Percentiles rank a stretch among this genome's conserved stretches.
Conservation (phyloP, 352 stramenopile genomes). For the Phytophthora melonis region DNA sequence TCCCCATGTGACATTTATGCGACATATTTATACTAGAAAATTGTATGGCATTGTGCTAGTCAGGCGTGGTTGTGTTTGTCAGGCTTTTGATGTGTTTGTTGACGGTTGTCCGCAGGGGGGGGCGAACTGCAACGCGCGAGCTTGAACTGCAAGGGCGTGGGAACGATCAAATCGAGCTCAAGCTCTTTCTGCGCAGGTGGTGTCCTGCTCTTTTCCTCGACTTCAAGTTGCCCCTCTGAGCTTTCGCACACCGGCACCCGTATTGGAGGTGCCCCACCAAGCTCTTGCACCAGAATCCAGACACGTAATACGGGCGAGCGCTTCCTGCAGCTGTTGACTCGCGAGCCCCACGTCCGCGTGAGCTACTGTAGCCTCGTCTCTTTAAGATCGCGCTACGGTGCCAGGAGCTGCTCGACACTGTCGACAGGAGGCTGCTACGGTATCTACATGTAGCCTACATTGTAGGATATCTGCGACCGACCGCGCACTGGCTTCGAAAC, state of each 20-base stretch:
- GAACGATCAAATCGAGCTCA: constrained; percentile 32
- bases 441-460: no score
- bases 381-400: constrained; percentile 26
- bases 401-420: no score
- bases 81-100: no score
- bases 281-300: constrained; percentile 39
- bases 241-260: neutral
- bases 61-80: no score
- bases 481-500: neutral
- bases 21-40: no score
- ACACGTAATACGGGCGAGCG: constrained; percentile 27
- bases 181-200: constrained; percentile 37
- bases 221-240: constrained; percentile 39
- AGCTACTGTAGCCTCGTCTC: constrained; percentile 26
- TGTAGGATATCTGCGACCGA: no score
- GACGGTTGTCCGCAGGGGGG: no score
- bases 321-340: constrained; percentile 28
- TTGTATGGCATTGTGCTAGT: no score
- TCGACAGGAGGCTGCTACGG: no score
- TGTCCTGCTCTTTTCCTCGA: constrained; percentile 42
- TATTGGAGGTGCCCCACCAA: constrained; percentile 34
- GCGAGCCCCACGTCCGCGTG: constrained; percentile 15
- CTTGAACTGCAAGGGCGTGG: constrained; percentile 36
- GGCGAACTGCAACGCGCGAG: constrained; percentile 23
- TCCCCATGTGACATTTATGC: no score